Evolutionary conservation across 2,329 filamentous ascomycete species (phyloP), one percentile per base, ranked within the genome.

Genomic region (Aspergillus fijiensis): DNA sequence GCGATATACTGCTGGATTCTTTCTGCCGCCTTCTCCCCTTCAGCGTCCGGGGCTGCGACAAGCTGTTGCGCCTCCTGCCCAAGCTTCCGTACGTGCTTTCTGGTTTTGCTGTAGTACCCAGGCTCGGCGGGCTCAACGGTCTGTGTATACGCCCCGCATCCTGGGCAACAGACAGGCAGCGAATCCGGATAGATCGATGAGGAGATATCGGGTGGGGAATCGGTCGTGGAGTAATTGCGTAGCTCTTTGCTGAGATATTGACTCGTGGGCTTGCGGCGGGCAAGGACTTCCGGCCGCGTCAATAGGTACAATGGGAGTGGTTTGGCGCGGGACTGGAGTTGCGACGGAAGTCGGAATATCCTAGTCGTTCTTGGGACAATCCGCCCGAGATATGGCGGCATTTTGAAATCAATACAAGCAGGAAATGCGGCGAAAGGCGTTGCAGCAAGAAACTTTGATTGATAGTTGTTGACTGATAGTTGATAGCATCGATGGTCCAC

Each of bases 71-170:
- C 62, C 50, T 66, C 64, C 4, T 65, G 62, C n/a, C 73, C 54
- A 14, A 71, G 69, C 62, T 72, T 73, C 55, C 77, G 80, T 39
- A 83, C 79, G 29, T 76, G 77, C 60, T 80, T 82, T 59, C 83
- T 77, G 31, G 74, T 76, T 50, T 76, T 69, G 59, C 79, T 77
- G 70, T 87, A 89, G 71, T 80, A 88, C 11, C 86, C 86, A 2
- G 86, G 81, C 64, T 83, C 80, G 1, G 80, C 74, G 39, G 80
- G 75, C 51, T 84, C 80, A 52, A 84, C 70, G 5, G 81, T 83
- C 70, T 88, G 86, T 35, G 83, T 80, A 39, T 82, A 81, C 29
- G 85, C 86, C 57, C 86, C 86, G 65, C 86, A 89, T 65, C 86
- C 86, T 31, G 86, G 86, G 70, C 86, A 88, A 25, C 81, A 79